Evolutionary conservation across 768 basidiomycete genomes (phyloP).

Genomic region (Mycena haematopus): DNA sequence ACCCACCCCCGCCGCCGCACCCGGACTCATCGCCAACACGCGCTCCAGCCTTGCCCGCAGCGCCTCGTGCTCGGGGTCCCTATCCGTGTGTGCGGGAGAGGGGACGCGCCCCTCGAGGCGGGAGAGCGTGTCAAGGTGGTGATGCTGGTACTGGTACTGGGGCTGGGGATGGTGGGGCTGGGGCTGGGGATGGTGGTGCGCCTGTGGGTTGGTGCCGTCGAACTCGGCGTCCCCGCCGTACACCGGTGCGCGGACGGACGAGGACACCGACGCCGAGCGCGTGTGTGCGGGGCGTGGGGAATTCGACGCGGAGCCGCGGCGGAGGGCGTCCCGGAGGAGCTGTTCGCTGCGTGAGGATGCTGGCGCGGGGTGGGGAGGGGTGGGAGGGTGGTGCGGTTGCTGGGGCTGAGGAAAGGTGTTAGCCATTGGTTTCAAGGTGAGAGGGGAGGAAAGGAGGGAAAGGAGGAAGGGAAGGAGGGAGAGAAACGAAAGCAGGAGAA

Average conservation of each 20-base stretch:
- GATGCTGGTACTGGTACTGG: no score
- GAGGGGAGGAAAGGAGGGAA: no score
- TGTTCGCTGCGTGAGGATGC: conserved; percentile 29
- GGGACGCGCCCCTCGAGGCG: conserved; percentile 16
- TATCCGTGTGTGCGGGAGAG: conserved; percentile 21
- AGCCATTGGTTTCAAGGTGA: no score
- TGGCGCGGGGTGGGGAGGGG: not conserved
- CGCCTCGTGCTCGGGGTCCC: conserved; percentile 60
- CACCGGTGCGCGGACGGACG: no score
- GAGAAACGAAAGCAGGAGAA: no score
- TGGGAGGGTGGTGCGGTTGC: conserved; percentile 31
- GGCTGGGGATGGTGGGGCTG: not conserved
- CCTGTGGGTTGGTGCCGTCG: conserved; percentile 1
- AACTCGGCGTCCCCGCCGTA: conserved; percentile 27
- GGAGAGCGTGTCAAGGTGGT: conserved; percentile 14
- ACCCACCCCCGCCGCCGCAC: conserved; percentile 25
- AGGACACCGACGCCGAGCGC: not conserved
- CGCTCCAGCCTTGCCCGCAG: conserved; percentile 59
- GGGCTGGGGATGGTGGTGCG: not conserved
- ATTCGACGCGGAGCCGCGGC: conserved; percentile 2
- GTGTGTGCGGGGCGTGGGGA: no score
- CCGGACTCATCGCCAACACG: conserved; percentile 44
- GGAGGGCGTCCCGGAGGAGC: conserved; percentile 24
- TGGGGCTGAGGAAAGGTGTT: not conserved
- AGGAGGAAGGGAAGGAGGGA: no score